Evolutionary conservation across 2,329 filamentous ascomycete genomes (phyloP).

Genomic region (Ophiostoma perfectum): DNA sequence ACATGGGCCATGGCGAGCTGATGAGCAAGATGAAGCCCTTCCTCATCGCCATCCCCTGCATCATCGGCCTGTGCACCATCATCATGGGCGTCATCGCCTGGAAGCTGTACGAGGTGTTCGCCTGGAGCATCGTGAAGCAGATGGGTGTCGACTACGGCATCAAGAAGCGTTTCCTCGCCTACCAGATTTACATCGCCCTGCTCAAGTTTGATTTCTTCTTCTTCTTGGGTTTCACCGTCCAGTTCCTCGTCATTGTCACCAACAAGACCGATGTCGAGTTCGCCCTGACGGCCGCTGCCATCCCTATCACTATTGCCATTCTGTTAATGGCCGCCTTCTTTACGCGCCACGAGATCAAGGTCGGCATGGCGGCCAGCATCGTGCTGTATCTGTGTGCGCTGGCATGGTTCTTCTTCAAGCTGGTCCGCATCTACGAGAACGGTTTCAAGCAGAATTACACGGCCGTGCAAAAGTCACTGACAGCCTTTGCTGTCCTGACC

Average conservation of each 20-base stretch:
- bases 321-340: constrained; percentile 79
- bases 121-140: constrained; percentile 99
- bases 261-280: constrained; percentile 67
- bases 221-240: constrained; percentile 96
- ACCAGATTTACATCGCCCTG: constrained; percentile 97
- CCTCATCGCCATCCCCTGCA: constrained; percentile 76
- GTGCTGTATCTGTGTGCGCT: constrained; percentile 82
- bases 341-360: constrained; percentile 73
- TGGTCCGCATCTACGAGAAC: constrained; percentile 85
- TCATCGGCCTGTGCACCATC: constrained; percentile 72
- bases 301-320: constrained; percentile 86
- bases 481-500: constrained; percentile 89
- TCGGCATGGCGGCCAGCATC: constrained; percentile 73
- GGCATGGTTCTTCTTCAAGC: constrained; percentile 96
- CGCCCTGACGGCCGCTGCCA: constrained; percentile 78
- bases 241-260: constrained; percentile 90
- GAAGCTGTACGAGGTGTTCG: constrained; percentile 97
- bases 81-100: constrained; percentile 73
- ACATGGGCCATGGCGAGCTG: constrained; percentile 41
- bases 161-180: constrained; percentile 93
- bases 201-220: constrained; percentile 99
- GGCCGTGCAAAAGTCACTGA: constrained; percentile 78
- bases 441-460: constrained; percentile 57
- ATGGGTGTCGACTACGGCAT: constrained; percentile 95
- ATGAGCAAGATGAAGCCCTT: constrained; percentile 69